phyloP scores from a whole-genome alignment of 371 early-diverging fungal genomes.

The Batkoa obscura region DNA sequence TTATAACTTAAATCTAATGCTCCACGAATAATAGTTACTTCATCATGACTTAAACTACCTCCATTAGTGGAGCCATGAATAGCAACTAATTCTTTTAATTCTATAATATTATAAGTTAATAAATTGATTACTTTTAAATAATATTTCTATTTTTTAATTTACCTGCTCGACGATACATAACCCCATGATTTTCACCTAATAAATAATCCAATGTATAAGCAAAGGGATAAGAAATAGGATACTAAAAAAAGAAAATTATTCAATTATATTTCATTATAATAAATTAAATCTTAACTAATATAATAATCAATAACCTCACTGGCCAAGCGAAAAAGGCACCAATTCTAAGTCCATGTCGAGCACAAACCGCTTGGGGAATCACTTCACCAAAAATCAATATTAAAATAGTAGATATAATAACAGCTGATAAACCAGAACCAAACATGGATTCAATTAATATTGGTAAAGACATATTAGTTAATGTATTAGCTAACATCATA shows the following conservation, averaged over 20 bases:
- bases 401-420: conserved; percentile 66
- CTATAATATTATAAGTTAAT: no score
- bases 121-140: no score
- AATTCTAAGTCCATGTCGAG: conserved; percentile 48
- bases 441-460: conserved; percentile 53
- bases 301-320: no score
- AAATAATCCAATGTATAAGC: conserved; percentile 51
- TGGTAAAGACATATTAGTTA: conserved; percentile 88
- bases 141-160: neutral
- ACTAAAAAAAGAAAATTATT: conserved; percentile 44
- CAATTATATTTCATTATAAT: no score
- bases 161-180: conserved; percentile 45
- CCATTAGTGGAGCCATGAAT: conserved; percentile 46
- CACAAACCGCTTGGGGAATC: conserved; percentile 41
- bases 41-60: conserved; percentile 71
- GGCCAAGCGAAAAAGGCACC: conserved; percentile 51
- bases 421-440: conserved; percentile 64
- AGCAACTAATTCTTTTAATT: conserved; percentile 80
- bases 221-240: conserved; percentile 61
- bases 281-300: no score
- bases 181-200: conserved; percentile 61
- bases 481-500: conserved; percentile 69
- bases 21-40: conserved; percentile 82
- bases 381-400: conserved; percentile 90
- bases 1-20: conserved; percentile 80